Conservation (phyloP, 2,329 filamentous ascomycete genomes). For the Lachnellula hyalina region DNA sequence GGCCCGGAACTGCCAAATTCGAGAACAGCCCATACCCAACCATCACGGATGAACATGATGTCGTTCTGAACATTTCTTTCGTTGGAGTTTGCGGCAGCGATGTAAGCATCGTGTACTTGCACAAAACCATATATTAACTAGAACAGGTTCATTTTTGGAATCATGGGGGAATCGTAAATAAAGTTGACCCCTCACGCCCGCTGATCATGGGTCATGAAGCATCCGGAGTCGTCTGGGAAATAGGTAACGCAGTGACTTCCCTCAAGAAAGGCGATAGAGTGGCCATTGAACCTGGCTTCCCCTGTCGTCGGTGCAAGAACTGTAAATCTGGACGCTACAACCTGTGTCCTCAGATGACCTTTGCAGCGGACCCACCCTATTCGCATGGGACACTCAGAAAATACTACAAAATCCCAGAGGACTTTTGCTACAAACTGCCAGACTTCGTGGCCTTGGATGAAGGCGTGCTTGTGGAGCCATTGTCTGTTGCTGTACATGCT, state of each 20-base stretch:
- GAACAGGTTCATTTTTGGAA: slow-evolving; percentile 33
- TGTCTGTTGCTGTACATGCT: slow-evolving; percentile 47
- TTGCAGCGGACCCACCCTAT: slow-evolving; percentile 44
- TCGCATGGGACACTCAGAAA: slow-evolving; percentile 44
- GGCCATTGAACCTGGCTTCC: slow-evolving; percentile 44
- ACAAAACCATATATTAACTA: not conserved
- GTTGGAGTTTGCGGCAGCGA: slow-evolving; percentile 45
- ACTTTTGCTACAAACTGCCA: slow-evolving; percentile 44
- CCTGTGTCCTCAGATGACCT: slow-evolving; percentile 39
- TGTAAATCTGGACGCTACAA: slow-evolving; percentile 40
- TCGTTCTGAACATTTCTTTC: slow-evolving; percentile 40
- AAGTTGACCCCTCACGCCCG: slow-evolving; percentile 40
- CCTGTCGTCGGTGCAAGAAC: slow-evolving; percentile 39
- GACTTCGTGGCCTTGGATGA: slow-evolving; percentile 43
- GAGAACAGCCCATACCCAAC: slow-evolving; percentile 39
- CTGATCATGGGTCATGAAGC: slow-evolving; percentile 45
- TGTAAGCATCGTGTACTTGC: slow-evolving; percentile 31
- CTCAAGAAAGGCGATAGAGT: slow-evolving; percentile 36
- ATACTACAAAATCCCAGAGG: slow-evolving; percentile 42
- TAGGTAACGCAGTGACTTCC: slow-evolving; percentile 14
- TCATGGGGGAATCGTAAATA: slow-evolving; percentile 40
- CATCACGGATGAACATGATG: slow-evolving; percentile 37
- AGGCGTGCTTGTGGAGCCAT: slow-evolving; percentile 48
- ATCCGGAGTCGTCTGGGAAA: slow-evolving; percentile 28
- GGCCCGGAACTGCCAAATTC: slow-evolving; percentile 40